phyloP scores from a whole-genome alignment of 1,139 yeast genomes.

The Blastobotrys raffinosifermentans region DNA sequence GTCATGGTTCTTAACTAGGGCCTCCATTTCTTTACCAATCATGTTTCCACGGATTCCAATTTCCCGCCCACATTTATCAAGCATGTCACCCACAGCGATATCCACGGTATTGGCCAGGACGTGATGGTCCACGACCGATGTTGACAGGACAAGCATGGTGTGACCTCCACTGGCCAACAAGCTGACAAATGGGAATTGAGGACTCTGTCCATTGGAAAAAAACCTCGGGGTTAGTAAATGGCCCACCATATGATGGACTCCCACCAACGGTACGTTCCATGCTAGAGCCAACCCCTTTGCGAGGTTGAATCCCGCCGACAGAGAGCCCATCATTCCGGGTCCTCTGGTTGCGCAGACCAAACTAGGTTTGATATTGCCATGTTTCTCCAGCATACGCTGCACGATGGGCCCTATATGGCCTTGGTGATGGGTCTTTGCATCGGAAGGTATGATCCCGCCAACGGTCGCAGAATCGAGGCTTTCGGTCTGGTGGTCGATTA shows the following conservation, averaged over 20 bases:
- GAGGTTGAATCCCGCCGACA: slow-evolving; percentile 73
- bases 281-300: slow-evolving; percentile 84
- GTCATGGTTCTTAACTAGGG: slow-evolving; percentile 40
- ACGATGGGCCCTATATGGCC: slow-evolving; percentile 45
- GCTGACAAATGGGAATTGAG: slow-evolving; percentile 72
- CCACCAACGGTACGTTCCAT: slow-evolving; percentile 69
- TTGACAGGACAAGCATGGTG: slow-evolving; percentile 74
- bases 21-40: slow-evolving; percentile 80
- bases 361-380: slow-evolving; percentile 49
- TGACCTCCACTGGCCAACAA: slow-evolving; percentile 92
- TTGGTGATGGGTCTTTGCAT: slow-evolving; percentile 79
- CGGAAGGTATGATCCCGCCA: slow-evolving; percentile 89
- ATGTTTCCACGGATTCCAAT: slow-evolving; percentile 74
- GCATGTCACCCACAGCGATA: slow-evolving; percentile 88
- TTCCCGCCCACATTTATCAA: slow-evolving; percentile 88
- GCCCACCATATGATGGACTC: slow-evolving; percentile 96
- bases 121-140: slow-evolving; percentile 56
- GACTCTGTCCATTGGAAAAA: slow-evolving; percentile 39
- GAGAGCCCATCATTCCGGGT: slow-evolving; percentile 93
- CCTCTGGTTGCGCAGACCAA: slow-evolving; percentile 88
- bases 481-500: slow-evolving; percentile 55
- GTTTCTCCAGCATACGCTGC: slow-evolving; percentile 31
- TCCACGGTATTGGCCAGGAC: slow-evolving; percentile 73
- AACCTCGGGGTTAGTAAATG: slow-evolving; percentile 69
- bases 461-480: slow-evolving; percentile 60